phyloP scores from a whole-genome alignment of 371 early-diverging fungal species.

The Caulochytrium protostelioides region DNA sequence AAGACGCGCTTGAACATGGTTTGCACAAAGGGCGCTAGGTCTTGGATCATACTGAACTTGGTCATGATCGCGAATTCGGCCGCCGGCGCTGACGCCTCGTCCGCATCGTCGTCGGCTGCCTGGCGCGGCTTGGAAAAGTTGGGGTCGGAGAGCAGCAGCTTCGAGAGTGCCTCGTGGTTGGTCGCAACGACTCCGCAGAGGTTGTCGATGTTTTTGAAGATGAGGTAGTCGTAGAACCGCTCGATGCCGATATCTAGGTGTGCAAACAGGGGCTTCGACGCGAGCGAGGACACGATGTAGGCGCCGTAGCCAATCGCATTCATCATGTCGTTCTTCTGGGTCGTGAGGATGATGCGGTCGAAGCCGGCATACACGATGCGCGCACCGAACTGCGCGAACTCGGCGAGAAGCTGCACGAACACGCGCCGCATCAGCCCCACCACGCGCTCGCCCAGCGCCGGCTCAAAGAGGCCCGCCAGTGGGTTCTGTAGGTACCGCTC shows the following conservation, averaged over 20 bases:
- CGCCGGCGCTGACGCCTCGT: no score
- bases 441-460: conserved; percentile 48
- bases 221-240: conserved; percentile 50
- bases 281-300: conserved; percentile 46
- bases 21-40: no score
- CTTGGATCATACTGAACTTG: no score
- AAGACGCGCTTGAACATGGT: no score
- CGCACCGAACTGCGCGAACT: conserved; percentile 52
- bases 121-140: no score
- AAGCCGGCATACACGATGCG: conserved; percentile 55
- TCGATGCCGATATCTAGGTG: conserved; percentile 34
- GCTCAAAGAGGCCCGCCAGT: conserved; percentile 71
- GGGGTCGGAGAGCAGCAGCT: no score
- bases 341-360: conserved; percentile 53
- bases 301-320: conserved; percentile 48
- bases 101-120: no score
- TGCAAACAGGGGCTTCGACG: conserved; percentile 48
- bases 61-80: no score
- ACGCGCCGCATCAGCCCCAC: conserved; percentile 71
- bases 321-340: conserved; percentile 45
- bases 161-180: no score
- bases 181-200: no score
- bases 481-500: no score
- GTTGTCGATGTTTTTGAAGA: no score
- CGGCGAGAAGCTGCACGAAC: conserved; percentile 56